Percentiles rank a stretch among this genome's conserved stretches.
Evolutionary conservation across 2,329 filamentous ascomycete species (phyloP).

Genomic region (Colletotrichum graminicola): DNA sequence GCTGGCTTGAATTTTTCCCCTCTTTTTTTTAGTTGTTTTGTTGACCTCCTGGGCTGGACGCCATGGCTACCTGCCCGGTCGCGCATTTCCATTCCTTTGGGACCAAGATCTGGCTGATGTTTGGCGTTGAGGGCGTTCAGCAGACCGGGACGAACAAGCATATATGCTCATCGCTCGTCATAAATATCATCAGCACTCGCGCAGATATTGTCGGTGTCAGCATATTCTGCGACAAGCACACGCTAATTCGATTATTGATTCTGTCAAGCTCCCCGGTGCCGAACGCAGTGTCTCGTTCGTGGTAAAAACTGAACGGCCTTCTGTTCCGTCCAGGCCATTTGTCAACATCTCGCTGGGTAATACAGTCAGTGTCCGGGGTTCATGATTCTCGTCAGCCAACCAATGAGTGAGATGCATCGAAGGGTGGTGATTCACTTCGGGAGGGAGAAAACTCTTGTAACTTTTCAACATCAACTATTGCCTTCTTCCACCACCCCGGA

Average conservation of each 20-base stretch:
- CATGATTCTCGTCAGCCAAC: neutral
- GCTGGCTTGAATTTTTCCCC: neutral
- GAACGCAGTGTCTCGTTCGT: neutral
- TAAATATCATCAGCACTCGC: neutral
- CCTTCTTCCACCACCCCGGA: neutral
- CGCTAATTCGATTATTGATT: neutral
- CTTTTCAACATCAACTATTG: neutral
- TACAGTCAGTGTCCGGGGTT: neutral
- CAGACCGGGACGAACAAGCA: neutral
- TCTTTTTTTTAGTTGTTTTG: neutral
- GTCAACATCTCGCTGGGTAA: neutral
- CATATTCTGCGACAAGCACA: neutral
- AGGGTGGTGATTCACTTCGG: neutral
- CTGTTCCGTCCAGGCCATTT: neutral
- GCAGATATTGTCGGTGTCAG: neutral
- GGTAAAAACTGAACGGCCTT: no score
- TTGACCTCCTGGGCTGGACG: neutral
- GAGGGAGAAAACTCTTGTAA: neutral
- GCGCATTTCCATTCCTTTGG: conserved; percentile 27
- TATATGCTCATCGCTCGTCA: neutral
- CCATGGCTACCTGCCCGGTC: conserved; percentile 23
- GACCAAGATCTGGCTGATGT: conserved; percentile 13
- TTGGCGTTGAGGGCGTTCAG: neutral
- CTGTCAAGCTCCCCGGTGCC: neutral
- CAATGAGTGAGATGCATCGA: neutral